Evolutionary conservation across 768 basidiomycete species (phyloP), one percentile per base, ranked within the genome.

Genomic region (Amanita pallidorosea): DNA sequence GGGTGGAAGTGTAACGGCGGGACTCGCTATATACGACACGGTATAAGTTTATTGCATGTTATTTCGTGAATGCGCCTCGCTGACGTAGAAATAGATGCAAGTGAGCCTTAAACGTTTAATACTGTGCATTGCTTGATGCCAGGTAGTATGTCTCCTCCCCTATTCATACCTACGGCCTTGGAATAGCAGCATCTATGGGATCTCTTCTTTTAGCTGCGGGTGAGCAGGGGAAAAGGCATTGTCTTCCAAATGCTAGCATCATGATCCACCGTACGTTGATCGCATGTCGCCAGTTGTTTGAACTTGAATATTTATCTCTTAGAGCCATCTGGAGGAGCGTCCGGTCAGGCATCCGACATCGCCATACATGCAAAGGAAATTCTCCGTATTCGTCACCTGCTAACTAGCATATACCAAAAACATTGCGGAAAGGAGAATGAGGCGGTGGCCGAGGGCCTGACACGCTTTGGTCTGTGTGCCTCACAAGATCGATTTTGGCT

Each of bases 361-460:
- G 90, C 92, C n/a, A 94, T 95, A 55, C 91, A 95, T 62, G 95
- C 95, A 3, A 88, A 87, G 64, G 93, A 97, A 68, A 98, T 98
- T 60, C 75, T 98, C 23, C 83, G 93, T 37, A 84, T 94, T 55
- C 77, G 94, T 40, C 79, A 87, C 54, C 65, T 84, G 4, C 71
- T 97, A 48, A 96, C 94, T 17, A 74, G 77, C 46, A 92, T 96
- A 61, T 96, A 96, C 71, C 88, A 88, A 63, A 74, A 74, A 56
- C 94, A 97, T 62, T 96, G 94, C 66, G 74, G 67, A 15, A 77
- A 72, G 56, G 69, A 72, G 44, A 80, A 73, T 27, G 92, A 96
- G 69, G 72, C 63, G 51, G 69, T 76, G 50, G 77, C 72, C 47
- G 75, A 72, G 45, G 88, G 85, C 20, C 58, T 88, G 58, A 70